phyloP scores from a whole-genome alignment of 2,329 filamentous ascomycete genomes.

The Berkeleyomyces rouxiae region DNA sequence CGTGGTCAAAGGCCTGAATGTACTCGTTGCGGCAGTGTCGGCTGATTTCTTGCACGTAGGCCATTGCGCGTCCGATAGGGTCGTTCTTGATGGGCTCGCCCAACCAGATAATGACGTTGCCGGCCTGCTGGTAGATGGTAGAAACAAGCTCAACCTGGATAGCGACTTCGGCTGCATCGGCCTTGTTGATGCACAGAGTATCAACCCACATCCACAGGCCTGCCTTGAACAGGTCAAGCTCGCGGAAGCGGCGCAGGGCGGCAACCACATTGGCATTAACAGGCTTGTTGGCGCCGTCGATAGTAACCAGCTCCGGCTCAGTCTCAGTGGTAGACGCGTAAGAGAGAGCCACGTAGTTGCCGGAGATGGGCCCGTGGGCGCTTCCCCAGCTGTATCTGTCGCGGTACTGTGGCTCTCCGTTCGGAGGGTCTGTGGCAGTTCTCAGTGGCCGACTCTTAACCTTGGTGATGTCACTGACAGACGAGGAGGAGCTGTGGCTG shows the following conservation, averaged over 20 bases:
- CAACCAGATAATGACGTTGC: conserved; percentile 14
- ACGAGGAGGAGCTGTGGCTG: neutral
- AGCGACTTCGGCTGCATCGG: conserved; percentile 12
- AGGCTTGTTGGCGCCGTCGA: conserved; percentile 1
- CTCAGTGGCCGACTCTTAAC: conserved; percentile 7
- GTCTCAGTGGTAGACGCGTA: neutral
- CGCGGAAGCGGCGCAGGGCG: conserved; percentile 11
- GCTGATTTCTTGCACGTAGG: conserved; percentile 10
- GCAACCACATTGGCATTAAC: conserved; percentile 5
- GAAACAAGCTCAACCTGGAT: conserved; percentile 11
- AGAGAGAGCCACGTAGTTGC: conserved; percentile 12
- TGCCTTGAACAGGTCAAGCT: conserved; percentile 10
- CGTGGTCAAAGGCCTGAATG: conserved; percentile 8
- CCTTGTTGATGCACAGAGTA: conserved; percentile 15
- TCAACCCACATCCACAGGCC: conserved; percentile 17
- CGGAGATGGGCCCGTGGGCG: conserved; percentile 9
- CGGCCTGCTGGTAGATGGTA: conserved; percentile 14
- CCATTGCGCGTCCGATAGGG: conserved; percentile 8
- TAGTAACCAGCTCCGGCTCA: conserved; percentile 1
- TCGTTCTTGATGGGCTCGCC: conserved; percentile 13
- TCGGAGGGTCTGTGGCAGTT: neutral
- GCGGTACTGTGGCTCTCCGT: conserved; percentile 3
- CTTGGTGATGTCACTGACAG: conserved; percentile 1
- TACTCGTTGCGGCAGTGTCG: conserved; percentile 10
- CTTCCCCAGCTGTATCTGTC: conserved; percentile 11